phyloP scores from a whole-genome alignment of 1,284 basidiomycete species.

The Dichomitus squalens region DNA sequence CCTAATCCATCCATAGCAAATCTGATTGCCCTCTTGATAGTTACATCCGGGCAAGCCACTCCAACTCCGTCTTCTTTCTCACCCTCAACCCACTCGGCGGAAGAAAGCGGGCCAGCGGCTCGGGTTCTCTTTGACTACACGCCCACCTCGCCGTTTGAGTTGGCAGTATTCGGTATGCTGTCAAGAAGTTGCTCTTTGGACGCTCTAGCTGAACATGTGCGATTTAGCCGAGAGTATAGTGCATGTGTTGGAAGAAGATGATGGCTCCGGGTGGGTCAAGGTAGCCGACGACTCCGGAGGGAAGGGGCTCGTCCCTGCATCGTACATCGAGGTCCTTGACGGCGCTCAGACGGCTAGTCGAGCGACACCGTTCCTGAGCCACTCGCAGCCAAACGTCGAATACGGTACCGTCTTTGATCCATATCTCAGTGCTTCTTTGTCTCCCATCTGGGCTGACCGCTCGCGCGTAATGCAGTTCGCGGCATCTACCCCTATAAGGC shows the following conservation, averaged over 20 bases:
- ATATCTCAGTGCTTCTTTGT: conserved; percentile 7
- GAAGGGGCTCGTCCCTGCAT: conserved; percentile 77
- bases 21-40: conserved; percentile 6
- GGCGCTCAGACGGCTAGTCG: conserved; percentile 19
- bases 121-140: conserved; percentile 71
- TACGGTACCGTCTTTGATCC: conserved; percentile 48
- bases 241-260: conserved; percentile 71
- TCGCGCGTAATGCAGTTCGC: conserved; percentile 48
- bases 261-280: conserved; percentile 87
- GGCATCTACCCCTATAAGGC: conserved; percentile 72
- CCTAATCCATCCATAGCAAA: background rate
- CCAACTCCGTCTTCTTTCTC: conserved; percentile 61
- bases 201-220: conserved; percentile 18
- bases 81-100: conserved; percentile 42
- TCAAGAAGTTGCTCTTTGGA: background rate
- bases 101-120: conserved; percentile 49
- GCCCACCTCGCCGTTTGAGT: conserved; percentile 75
- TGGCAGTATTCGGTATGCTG: conserved; percentile 58
- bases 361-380: conserved; percentile 8
- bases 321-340: conserved; percentile 59
- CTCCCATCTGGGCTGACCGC: conserved; percentile 1
- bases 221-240: conserved; percentile 60
- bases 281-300: conserved; percentile 57
- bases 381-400: conserved; percentile 40
- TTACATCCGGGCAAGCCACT: conserved; percentile 25